Percentiles rank a stretch among this genome's conserved stretches.
These are phyloP conservation scores for Trypanosomatidae sp. DNA, from an alignment of 208 protist species.

Conservation along the genomic window DNA sequence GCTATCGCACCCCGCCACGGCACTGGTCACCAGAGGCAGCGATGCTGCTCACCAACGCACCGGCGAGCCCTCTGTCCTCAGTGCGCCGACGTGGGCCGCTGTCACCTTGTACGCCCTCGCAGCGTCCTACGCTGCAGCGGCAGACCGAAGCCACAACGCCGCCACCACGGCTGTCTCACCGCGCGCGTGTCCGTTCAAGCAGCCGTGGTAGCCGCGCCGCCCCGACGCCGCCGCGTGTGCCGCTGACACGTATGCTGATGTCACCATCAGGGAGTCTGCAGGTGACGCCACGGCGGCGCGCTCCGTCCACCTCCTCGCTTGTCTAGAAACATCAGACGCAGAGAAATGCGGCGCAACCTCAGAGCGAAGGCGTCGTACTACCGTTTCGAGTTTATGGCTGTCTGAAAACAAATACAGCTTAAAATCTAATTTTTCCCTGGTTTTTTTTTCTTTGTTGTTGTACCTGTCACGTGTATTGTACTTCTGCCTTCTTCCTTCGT, in stretches of 20 bases:
- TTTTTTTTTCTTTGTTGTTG: too few species aligned
- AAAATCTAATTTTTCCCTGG: too few species aligned
- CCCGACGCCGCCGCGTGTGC: slow-evolving; percentile 14
- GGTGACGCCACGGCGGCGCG: too few species aligned
- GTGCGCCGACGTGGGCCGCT: neutral
- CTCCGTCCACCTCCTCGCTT: too few species aligned
- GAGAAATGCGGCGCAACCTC: too few species aligned
- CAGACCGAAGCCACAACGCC: slow-evolving; percentile 9
- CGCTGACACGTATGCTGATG: slow-evolving; percentile 11
- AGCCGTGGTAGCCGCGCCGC: neutral
- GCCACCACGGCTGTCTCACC: slow-evolving; percentile 18
- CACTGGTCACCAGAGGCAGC: neutral
- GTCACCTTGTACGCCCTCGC: neutral
- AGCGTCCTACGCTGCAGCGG: neutral
- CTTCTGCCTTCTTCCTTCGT: too few species aligned
- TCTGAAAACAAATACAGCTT: too few species aligned
- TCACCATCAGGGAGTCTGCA: slow-evolving; percentile 22
- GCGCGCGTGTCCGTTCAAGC: slow-evolving; percentile 15
- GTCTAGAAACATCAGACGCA: too few species aligned
- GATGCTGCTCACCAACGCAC: neutral
- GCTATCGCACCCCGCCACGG: neutral
- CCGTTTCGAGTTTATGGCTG: too few species aligned
- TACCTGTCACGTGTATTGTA: too few species aligned
- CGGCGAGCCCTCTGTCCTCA: neutral
- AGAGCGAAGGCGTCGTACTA: too few species aligned